Evolutionary conservation across 768 basidiomycete genomes (phyloP), one percentile per base, ranked within the genome.

Genomic region (Rhizopogon roseolus): DNA sequence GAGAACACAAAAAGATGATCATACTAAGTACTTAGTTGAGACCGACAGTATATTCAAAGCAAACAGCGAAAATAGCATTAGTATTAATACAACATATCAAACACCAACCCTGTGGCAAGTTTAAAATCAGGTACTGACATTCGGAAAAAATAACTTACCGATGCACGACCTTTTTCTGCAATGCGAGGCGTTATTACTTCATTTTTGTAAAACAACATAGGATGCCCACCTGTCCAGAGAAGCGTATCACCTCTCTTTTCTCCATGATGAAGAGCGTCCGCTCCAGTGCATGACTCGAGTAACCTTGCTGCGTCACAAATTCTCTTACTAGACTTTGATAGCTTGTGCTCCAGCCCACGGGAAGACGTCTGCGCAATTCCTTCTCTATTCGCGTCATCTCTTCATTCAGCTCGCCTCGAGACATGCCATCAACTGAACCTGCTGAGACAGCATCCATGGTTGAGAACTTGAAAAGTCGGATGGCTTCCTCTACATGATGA

Each of bases 361-460:
- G 94, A 57, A 97, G 73, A 45, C 93, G 76, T 59, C 91, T 75
- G 50, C 85, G 75, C 39, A 96, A 73, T 66, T 96, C 94, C 62
- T 86, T 85, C 66, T 96, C 94, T 60, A 99, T 97, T 59, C 81
- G 79, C 29, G 78, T 74, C 79, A 98, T 93, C 73, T 98, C 96
- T 51, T 94, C 94, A 66, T 95, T 94, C 38, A 98, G 73, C 62
- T 94, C 93, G 4, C 88, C 86, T 41, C 95, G 83, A 13, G 93
- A 90, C 54, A 98, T 75, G 0, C 97, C 97, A 61, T 98, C 97
- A 16, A 88, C 86, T 32, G 91, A 88, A 11, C 97, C 95, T 0
- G 94, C 93, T 11, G 90, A 88, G 27, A 98, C 95, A 25, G 97
- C 97, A 67, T 98, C 94, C 96, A 99, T 98, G 3, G 97, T 98